phyloP scores from a whole-genome alignment of 495 filamentous ascomycete species.

The Trichodelitschia bisporula region DNA sequence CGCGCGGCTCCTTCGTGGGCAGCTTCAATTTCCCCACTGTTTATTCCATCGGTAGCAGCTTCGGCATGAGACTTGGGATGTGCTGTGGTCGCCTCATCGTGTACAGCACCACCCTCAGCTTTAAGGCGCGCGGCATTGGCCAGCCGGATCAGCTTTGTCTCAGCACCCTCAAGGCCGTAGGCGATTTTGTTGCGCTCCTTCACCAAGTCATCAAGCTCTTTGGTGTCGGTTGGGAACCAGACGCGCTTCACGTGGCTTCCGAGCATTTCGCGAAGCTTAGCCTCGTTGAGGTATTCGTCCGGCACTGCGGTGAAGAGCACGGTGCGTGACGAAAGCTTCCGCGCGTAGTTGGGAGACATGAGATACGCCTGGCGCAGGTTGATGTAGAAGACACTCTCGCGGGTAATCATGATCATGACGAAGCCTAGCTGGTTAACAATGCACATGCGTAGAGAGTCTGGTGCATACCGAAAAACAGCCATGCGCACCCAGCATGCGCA shows the following conservation, averaged over 20 bases:
- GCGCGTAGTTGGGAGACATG: conserved; percentile 65
- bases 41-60: conserved; percentile 16
- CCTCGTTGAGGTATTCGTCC: conserved; percentile 41
- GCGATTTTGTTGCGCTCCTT: conserved; percentile 63
- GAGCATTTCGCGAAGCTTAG: conserved; percentile 54
- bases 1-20: too few relatives aligned
- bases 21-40: conserved; percentile 47
- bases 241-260: conserved; percentile 56
- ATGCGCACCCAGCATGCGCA: conserved; percentile 48
- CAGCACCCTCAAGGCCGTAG: conserved; percentile 68
- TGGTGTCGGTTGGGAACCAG: conserved; percentile 64
- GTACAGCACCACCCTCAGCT: conserved; percentile 34
- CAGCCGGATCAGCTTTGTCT: conserved; percentile 62
- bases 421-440: conserved; percentile 26
- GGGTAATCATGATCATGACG: conserved; percentile 67
- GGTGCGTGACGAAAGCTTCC: conserved; percentile 77
- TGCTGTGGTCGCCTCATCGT: conserved; percentile 20
- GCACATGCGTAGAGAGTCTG: neutral
- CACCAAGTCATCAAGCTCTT: conserved; percentile 63
- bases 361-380: conserved; percentile 90
- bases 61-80: conserved; percentile 22
- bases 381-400: conserved; percentile 85
- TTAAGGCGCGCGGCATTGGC: conserved; percentile 61
- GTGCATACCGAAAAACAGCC: conserved; percentile 43
- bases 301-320: conserved; percentile 84